Conservation (phyloP, 352 stramenopile species). For the Phytopythium kandeliae region DNA sequence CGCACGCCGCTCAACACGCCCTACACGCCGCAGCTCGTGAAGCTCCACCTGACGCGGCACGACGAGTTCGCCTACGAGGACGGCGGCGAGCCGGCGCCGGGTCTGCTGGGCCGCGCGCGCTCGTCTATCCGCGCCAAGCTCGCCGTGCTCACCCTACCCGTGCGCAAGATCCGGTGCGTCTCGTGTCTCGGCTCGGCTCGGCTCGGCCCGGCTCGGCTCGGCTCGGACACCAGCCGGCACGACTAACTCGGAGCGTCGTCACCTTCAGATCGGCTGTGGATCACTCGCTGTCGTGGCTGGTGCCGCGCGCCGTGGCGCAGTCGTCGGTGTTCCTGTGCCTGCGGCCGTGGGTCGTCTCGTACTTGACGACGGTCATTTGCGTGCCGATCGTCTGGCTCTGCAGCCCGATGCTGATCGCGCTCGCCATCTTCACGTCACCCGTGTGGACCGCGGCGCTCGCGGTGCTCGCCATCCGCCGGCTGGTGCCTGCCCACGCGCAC, state of each 20-base stretch:
- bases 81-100: slow-evolving; percentile 18
- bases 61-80: slow-evolving; percentile 43
- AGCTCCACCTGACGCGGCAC: slow-evolving; percentile 62
- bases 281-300: slow-evolving; percentile 22
- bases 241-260: not conserved
- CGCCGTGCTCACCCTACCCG: slow-evolving; percentile 22
- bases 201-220: not conserved
- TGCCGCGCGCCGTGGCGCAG: slow-evolving; percentile 35
- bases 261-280: slow-evolving; percentile 17
- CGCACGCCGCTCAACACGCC: slow-evolving; percentile 77
- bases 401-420: slow-evolving; percentile 72
- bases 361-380: slow-evolving; percentile 58
- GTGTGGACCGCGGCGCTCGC: slow-evolving; percentile 61
- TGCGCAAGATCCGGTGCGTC: slow-evolving; percentile 46
- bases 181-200: not conserved
- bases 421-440: slow-evolving; percentile 71
- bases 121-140: slow-evolving; percentile 46
- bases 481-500: slow-evolving; percentile 29
- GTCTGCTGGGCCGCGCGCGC: slow-evolving; percentile 19
- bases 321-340: slow-evolving; percentile 34
- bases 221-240: not conserved
- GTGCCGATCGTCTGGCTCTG: slow-evolving; percentile 68
- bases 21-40: slow-evolving; percentile 83
- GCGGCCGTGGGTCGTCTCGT: slow-evolving; percentile 56
- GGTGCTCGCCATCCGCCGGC: slow-evolving; percentile 47